Conservation (phyloP, 2,329 filamentous ascomycete species). For the Alternaria metachromatica region DNA sequence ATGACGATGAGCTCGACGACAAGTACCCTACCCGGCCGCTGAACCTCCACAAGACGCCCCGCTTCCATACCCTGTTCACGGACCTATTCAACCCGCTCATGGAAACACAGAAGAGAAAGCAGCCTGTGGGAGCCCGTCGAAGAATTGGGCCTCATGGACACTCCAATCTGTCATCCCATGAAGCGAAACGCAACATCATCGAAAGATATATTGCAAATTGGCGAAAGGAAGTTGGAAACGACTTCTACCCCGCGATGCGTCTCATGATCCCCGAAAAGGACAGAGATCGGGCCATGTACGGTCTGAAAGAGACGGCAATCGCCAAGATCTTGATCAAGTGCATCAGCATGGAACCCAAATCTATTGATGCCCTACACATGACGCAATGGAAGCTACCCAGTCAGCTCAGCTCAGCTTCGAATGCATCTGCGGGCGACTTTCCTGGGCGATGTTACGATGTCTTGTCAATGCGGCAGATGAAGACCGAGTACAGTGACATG, state of each 20-base stretch:
- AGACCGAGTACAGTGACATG: slow-evolving; percentile 76
- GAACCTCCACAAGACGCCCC: slow-evolving; percentile 79
- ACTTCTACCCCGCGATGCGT: slow-evolving; percentile 91
- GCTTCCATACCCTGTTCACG: slow-evolving; percentile 80
- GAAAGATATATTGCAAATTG: slow-evolving; percentile 85
- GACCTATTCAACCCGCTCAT: slow-evolving; percentile 81
- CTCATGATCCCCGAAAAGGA: slow-evolving; percentile 94
- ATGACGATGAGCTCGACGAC: slow-evolving; percentile 55
- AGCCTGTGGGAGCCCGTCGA: slow-evolving; percentile 61
- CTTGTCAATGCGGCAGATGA: slow-evolving; percentile 81
- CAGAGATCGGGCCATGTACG: slow-evolving; percentile 88
- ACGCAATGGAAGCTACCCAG: slow-evolving; percentile 93
- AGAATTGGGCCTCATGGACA: slow-evolving; percentile 67
- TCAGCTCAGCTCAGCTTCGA: slow-evolving; percentile 50
- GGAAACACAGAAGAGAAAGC: slow-evolving; percentile 77
- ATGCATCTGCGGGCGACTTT: slow-evolving; percentile 83
- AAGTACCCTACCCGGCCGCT: slow-evolving; percentile 78
- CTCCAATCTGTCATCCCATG: slow-evolving; percentile 71
- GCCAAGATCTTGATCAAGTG: slow-evolving; percentile 90
- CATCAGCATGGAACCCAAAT: slow-evolving; percentile 89
- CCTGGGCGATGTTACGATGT: slow-evolving; percentile 87
- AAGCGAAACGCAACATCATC: slow-evolving; percentile 81
- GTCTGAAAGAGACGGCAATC: slow-evolving; percentile 89
- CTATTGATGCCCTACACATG: slow-evolving; percentile 84
- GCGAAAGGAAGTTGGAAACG: slow-evolving; percentile 85